Evolutionary conservation across 208 protist species (phyloP), one percentile per base, ranked within the genome.

Genomic region (Trypanosomatidae sp.): DNA sequence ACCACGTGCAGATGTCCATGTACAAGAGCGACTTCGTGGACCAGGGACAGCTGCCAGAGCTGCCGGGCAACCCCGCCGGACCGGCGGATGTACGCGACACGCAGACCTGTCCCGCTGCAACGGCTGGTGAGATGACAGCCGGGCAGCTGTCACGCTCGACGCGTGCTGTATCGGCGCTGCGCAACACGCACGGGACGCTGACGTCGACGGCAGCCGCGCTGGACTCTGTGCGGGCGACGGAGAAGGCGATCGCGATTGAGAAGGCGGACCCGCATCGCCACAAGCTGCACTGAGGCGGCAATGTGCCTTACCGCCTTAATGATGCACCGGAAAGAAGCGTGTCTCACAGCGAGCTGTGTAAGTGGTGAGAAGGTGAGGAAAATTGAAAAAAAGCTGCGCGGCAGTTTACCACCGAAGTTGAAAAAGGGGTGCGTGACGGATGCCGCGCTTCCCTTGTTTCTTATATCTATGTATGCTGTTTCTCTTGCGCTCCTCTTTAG

Each of bases 141-240:
- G 91, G 91, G 49, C 77, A 80, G 62, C 79, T 95, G 13, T 89
- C 91, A 4, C 56, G 66, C 12, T 22, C 69, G 15, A 76, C 62
- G 19, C 76, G 80, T 1, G 77, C 73, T 49, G 19, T 83, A 25
- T 74, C 67, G 5, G 36, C 43, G n/a, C 66, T 93, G 64, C 91
- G 91, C 52, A 93, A 93, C 71, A 83, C 85, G 7, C 91, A 95
- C 67, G 91, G 91, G 28, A 86, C 88, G 36, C 76, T 95, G 60
- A 71, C 79, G 60, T 59, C 77, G 9, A 13, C 68, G 39, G 78
- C 75, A 28, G 79, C 82, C 41, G 44, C 66, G 15, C 15, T 58
- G 12, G 64, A 58, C 6, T 64, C 62, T 43, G 80, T 95, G 81
- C 86, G 76, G 33, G 25, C 64, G 0, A 75, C 84, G 62, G 91